Conservation (phyloP, 768 basidiomycete species). For the Podaxis mareebaensis region DNA sequence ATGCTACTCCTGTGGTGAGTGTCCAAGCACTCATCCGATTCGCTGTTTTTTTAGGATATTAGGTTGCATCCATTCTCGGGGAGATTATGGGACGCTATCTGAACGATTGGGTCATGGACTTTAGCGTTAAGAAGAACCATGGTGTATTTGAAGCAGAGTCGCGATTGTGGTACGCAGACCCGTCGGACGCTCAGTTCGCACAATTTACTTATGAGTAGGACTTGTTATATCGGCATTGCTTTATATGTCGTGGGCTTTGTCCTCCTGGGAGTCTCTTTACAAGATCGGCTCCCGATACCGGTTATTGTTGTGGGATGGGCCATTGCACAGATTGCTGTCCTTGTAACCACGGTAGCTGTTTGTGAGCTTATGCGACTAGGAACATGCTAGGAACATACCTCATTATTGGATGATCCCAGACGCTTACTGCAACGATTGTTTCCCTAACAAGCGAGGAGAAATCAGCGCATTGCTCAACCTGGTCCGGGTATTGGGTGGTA, state of each 20-base stretch:
- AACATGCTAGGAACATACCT: no score
- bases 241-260: conserved; percentile 66
- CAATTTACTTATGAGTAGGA: conserved; percentile 34
- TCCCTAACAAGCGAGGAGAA: conserved; percentile 44
- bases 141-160: conserved; percentile 63
- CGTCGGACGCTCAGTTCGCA: not conserved
- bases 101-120: conserved; percentile 54
- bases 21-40: not conserved
- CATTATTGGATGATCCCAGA: conserved; percentile 23
- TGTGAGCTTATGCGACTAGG: conserved; percentile 37
- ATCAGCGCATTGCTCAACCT: conserved; percentile 63
- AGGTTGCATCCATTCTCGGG: conserved; percentile 55
- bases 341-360: conserved; percentile 64
- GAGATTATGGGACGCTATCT: conserved; percentile 52
- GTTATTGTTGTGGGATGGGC: conserved; percentile 70
- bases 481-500: conserved; percentile 52
- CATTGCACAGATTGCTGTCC: conserved; percentile 53
- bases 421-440: conserved; percentile 25
- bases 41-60: not conserved
- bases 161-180: conserved; percentile 51
- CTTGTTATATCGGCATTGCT: conserved; percentile 58
- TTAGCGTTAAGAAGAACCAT: conserved; percentile 45
- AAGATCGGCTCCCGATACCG: conserved; percentile 52
- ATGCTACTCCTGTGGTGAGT: conserved; percentile 56
- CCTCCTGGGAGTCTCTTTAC: conserved; percentile 52